A percentile compares a stretch with the other conserved stretches of the same genome.
phyloP scores from a whole-genome alignment of 352 stramenopile species.

The Phytophthora syringae region DNA sequence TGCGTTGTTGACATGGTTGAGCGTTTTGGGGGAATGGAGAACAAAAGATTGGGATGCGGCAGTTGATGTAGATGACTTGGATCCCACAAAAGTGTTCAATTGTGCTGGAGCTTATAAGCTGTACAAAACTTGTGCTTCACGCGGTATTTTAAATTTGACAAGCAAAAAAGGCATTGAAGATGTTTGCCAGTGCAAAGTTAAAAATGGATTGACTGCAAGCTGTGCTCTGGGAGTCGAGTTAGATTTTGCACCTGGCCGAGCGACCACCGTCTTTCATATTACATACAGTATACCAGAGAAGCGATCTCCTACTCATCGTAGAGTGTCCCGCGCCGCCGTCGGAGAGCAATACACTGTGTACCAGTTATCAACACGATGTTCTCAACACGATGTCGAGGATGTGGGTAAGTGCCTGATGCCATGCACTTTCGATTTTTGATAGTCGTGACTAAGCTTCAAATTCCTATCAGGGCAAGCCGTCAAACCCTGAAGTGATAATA shows the following conservation, averaged over 20 bases:
- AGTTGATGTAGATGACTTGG: not conserved
- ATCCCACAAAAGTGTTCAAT: constrained; percentile 15
- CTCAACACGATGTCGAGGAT: not conserved
- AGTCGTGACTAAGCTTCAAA: not conserved
- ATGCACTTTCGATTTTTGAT: constrained; percentile 7
- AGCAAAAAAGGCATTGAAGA: no score
- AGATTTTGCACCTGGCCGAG: not conserved
- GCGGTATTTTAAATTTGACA: constrained; percentile 8
- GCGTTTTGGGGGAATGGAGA: not conserved
- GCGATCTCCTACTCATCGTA: not conserved
- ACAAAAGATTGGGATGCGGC: constrained; percentile 24
- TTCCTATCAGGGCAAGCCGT: not conserved
- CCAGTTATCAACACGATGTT: no score
- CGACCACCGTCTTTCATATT: not conserved
- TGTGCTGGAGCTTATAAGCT: not conserved
- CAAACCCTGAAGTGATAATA: no score
- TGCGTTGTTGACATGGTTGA: constrained; percentile 44
- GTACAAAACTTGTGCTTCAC: not conserved
- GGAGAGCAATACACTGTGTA: no score
- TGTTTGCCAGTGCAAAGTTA: no score
- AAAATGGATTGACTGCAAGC: not conserved
- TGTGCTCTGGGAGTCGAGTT: not conserved
- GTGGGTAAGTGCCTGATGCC: not conserved
- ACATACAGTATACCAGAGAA: not conserved
- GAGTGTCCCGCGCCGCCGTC: not conserved